Base-by-base conservation (phyloP, 306 rosid species). In the Trichosanthes cucumerina region DNA sequence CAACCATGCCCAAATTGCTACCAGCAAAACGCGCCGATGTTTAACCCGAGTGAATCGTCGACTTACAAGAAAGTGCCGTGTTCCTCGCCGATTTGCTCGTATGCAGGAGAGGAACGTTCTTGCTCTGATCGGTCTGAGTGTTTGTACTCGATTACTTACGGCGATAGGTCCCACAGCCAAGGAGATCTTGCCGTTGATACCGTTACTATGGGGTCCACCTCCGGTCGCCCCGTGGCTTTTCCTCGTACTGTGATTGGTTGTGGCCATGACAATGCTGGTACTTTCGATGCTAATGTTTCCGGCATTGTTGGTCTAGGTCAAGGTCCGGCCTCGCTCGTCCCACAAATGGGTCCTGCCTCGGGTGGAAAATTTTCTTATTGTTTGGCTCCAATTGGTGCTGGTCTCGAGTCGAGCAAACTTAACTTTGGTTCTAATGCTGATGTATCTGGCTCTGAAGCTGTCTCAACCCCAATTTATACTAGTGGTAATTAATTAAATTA, bases 281-380 rank as follows among this genome's bases (percentile, higher is more conserved):
- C 77, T 5, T 86, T 82, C 2, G 0, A 21, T 0, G 1, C 31
- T 0, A 19, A 33, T 0, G 64, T 74, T 0, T 85, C 93, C 0
- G 97, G 96, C 2, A 73, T 92, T 12, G 86, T 92, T 1, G 96
- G 93, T 0, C 88, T 92, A 0, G 93, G 92, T 6, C 52, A 76
- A 0, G 90, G 93, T 2, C 8, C 44, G 0, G 38, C 52, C 7
- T 92, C 93, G 0, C 84, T 92, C 6, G 24, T 81, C 10, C 9
- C 82, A 4, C 96, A 85, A 14, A 2, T 92, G 65, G 72, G 36
- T 10, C 1, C 87, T 5, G 76, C 88, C 0, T 79, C 82, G 0
- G 77, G 1, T 0, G 86, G 83, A 0, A 92, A 85, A 43, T 92
- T 90, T 65, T 86, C 93, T 0, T 83, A 92, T 47, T 92, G 97